phyloP scores from a whole-genome alignment of 1,139 yeast species.

The Yamadazyma triangularis region DNA sequence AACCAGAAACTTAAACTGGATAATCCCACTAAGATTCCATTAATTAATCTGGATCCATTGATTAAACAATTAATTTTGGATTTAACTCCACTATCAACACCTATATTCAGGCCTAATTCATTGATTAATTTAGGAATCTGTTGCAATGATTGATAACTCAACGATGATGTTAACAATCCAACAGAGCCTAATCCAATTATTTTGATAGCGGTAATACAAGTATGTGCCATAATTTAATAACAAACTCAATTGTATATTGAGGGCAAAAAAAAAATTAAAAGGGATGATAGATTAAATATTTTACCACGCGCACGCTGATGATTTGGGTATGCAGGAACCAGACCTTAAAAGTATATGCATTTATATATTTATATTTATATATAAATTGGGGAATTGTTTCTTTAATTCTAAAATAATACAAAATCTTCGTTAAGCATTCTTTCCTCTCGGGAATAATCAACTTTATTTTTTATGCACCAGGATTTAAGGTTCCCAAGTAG shows the following conservation, averaged over 20 bases:
- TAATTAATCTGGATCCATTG: conserved; percentile 24
- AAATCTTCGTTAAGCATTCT: conserved; percentile 24
- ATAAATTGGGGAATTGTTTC: too few relatives aligned
- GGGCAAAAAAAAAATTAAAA: too few relatives aligned
- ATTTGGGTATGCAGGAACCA: too few relatives aligned
- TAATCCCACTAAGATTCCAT: conserved; percentile 30
- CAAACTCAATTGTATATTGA: too few relatives aligned
- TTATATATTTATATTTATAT: too few relatives aligned
- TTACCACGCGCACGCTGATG: too few relatives aligned
- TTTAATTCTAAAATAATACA: conserved; percentile 21
- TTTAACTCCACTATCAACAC: not conserved
- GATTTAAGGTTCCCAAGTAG: conserved; percentile 18
- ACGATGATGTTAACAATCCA: conserved; percentile 45
- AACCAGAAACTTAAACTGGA: conserved; percentile 36
- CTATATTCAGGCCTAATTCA: conserved; percentile 16
- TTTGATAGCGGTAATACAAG: conserved; percentile 48
- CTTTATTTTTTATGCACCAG: conserved; percentile 26
- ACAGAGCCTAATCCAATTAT: conserved; percentile 49
- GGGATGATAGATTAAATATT: too few relatives aligned
- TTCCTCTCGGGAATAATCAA: conserved; percentile 21
- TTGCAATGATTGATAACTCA: conserved; percentile 32
- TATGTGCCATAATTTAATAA: conserved; percentile 40
- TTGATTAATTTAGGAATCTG: conserved; percentile 33
- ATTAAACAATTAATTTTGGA: conserved; percentile 9
- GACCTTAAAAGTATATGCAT: too few relatives aligned